Evolutionary conservation across 2,329 filamentous ascomycete genomes (phyloP).

Genomic region (Coleophoma crateriformis): DNA sequence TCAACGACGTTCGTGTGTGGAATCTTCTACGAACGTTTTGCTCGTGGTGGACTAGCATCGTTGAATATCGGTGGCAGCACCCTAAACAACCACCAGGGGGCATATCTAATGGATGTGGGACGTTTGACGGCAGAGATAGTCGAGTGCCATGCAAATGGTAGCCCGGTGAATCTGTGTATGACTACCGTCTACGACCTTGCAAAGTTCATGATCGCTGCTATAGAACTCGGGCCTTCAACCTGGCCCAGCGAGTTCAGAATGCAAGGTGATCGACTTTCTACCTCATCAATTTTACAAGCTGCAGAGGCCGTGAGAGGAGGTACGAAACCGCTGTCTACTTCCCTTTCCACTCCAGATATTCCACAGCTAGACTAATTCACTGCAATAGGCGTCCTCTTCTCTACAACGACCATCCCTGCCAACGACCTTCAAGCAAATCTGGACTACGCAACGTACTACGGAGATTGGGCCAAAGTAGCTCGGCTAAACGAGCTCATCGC

Average conservation of each 20-base stretch:
- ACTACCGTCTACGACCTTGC: slow-evolving; percentile 67
- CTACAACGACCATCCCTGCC: slow-evolving; percentile 15
- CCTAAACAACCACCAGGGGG: slow-evolving; percentile 48
- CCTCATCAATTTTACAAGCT: slow-evolving; percentile 52
- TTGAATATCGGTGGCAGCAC: slow-evolving; percentile 53
- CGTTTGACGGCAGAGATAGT: slow-evolving; percentile 54
- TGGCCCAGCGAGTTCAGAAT: slow-evolving; percentile 69
- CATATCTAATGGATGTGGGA: slow-evolving; percentile 61
- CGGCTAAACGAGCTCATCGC: slow-evolving; percentile 59
- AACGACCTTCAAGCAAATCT: slow-evolving; percentile 12
- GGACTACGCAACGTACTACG: slow-evolving; percentile 17
- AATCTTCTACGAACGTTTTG: slow-evolving; percentile 71
- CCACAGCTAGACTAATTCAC: neutral
- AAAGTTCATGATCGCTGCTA: slow-evolving; percentile 63
- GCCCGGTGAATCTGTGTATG: slow-evolving; percentile 53
- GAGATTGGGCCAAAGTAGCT: slow-evolving; percentile 42
- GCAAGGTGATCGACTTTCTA: slow-evolving; percentile 58
- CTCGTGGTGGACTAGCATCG: slow-evolving; percentile 56
- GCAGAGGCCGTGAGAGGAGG: slow-evolving; percentile 42
- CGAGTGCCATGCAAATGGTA: slow-evolving; percentile 42
- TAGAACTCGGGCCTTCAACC: slow-evolving; percentile 51
- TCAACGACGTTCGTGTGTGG: slow-evolving; percentile 71
- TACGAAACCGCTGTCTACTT: slow-evolving; percentile 23
- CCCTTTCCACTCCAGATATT: neutral
- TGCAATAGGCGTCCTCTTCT: slow-evolving; percentile 8